A percentile compares a stretch with the other conserved stretches of the same genome.
phyloP scores from a whole-genome alignment of 345 rosid genomes.

The Lepidium sativum region DNA sequence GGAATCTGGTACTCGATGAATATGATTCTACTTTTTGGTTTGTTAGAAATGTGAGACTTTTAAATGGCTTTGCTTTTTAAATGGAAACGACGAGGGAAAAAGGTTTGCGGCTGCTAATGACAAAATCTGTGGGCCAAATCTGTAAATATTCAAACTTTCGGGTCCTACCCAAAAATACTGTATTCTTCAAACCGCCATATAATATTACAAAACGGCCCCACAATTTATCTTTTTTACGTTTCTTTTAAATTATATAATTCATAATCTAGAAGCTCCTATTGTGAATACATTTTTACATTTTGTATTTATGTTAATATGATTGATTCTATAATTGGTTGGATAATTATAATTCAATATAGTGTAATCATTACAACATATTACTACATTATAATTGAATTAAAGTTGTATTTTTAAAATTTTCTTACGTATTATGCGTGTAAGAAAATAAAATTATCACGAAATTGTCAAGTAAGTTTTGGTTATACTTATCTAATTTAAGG shows the following conservation, averaged over 20 bases:
- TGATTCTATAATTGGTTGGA: too few species aligned
- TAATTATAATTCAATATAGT: too few species aligned
- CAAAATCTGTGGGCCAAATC: neutral
- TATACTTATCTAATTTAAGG: neutral
- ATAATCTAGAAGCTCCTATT: too few species aligned
- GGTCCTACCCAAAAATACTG: neutral
- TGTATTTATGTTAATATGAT: too few species aligned
- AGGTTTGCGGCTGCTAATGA: neutral
- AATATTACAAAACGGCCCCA: too few species aligned
- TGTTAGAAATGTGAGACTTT: constrained; percentile 2
- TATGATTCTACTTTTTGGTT: neutral
- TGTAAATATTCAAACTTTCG: neutral
- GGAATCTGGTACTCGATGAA: neutral
- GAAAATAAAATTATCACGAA: neutral
- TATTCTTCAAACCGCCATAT: neutral
- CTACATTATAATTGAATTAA: too few species aligned
- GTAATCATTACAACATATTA: too few species aligned
- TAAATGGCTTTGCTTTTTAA: constrained; percentile 18
- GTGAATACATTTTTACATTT: too few species aligned
- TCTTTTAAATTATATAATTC: too few species aligned
- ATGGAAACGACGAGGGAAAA: constrained; percentile 11
- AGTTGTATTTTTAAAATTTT: too few species aligned
- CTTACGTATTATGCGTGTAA: too few species aligned
- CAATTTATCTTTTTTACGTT: too few species aligned
- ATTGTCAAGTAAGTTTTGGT: neutral